A percentile compares a stretch with the other conserved stretches of the same genome.
Evolutionary conservation across 2,329 filamentous ascomycete genomes (phyloP).

Genomic region (Verticillium albo-atrum): DNA sequence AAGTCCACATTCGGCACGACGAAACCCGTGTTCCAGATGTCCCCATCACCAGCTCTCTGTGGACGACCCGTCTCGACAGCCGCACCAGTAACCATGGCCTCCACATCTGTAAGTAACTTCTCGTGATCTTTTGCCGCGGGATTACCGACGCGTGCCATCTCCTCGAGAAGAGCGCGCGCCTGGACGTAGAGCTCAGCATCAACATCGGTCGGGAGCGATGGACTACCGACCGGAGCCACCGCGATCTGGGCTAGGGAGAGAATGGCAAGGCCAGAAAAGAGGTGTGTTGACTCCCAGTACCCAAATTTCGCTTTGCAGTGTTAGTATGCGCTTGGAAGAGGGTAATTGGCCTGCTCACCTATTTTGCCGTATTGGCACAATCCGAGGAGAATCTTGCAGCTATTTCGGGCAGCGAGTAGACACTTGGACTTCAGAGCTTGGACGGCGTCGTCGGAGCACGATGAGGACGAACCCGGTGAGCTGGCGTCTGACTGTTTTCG

Average conservation of each 20-base stretch:
- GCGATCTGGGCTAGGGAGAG: conserved; percentile 9
- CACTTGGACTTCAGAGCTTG: conserved; percentile 5
- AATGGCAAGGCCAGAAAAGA: conserved; percentile 17
- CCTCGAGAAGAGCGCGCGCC: conserved; percentile 5
- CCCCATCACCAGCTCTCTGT: neutral
- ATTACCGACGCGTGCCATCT: conserved; percentile 11
- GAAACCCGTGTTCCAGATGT: neutral
- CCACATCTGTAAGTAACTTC: conserved; percentile 9
- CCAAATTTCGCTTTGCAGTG: conserved; percentile 13
- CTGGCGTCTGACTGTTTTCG: neutral
- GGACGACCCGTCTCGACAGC: neutral
- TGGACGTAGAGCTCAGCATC: conserved; percentile 4
- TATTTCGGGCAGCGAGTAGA: conserved; percentile 8
- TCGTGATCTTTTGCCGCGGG: conserved; percentile 10
- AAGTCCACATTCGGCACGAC: neutral
- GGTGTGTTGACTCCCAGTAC: conserved; percentile 18
- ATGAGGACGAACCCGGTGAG: too few species aligned
- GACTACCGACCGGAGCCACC: neutral
- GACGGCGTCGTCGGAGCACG: neutral
- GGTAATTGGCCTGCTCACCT: neutral
- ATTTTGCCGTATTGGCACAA: conserved; percentile 9
- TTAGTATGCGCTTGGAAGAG: neutral
- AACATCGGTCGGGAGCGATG: neutral
- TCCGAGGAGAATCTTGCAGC: conserved; percentile 7
- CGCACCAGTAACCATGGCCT: conserved; percentile 6